Evolutionary conservation across 2,329 filamentous ascomycete genomes (phyloP), one percentile per base, ranked within the genome.

Genomic region (Mariannaea elegans): DNA sequence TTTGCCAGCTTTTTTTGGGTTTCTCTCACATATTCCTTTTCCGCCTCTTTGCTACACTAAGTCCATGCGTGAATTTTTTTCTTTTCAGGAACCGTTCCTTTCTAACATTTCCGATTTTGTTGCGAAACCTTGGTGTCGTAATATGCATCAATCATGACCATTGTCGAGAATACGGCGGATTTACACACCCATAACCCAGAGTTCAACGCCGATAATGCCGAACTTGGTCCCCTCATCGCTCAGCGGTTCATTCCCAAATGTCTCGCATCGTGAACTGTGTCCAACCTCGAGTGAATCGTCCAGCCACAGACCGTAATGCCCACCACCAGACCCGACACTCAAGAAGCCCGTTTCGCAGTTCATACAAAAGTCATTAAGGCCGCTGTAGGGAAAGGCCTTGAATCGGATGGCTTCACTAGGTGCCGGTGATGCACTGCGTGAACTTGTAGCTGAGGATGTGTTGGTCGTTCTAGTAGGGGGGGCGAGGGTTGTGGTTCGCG

Each of bases 361-460:
- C 67, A 98, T 95, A 81, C 94, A 93, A 75, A 97, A 99, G 76
- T 98, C 95, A 75, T 99, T 98, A 38, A 97, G 86, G 5, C 95
- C 95, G 56, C 91, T 96, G 73, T 97, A 98, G 0, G 94, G 94
- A 71, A 98, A 99, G 0, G 94, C 94, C 78, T 97, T 97, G 84
- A 99, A 99, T 18, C 95, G 88, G 67, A 98, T 92, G 23, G 88
- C 84, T 62, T 94, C 91, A 4, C 88, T 86, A 4, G 87, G 87
- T 23, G 82, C 84, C 1, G 84, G 70, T 4, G 59, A 70, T 29
- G 65, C 50, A 34, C 58, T 45, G 47, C 65, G 63, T 12, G 71
- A 71, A 41, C 66, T 65, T 5, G 71, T 69, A 10, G 71, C 68
- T 18, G 73, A 69, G 44, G 49, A 53, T 39, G 69, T 66, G 6